Base-by-base conservation (phyloP, 2,329 filamentous ascomycete species). In the Colletotrichum sp. region DNA sequence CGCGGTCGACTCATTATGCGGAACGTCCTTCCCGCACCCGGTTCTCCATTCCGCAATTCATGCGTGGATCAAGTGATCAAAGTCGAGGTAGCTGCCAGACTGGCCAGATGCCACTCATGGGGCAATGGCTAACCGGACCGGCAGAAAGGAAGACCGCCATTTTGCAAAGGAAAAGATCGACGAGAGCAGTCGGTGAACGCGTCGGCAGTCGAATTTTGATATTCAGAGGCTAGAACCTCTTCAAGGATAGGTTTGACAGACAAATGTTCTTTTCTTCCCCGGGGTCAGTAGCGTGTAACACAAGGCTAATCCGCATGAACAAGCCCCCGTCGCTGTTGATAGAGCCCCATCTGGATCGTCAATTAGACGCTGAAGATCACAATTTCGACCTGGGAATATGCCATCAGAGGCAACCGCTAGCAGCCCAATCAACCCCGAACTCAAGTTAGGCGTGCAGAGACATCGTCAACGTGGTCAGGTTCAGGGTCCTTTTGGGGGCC, bases 311-410 rank as follows among this genome's bases (percentile, higher is more conserved):
- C 66, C 67, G 67, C 71, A 73, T 70, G 43, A 73, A 33, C 43
- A 63, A 29, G 67, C 27, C 71, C 43, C 67, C 61, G 34, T 57
- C 31, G 34, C n/a, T 18, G 58, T 29, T 55, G 67, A 55, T 47
- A 61, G 68, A 74, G 68, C 72, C 72, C 68, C 72, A 59, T 63
- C 63, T 21, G 27, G 72, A 74, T 74, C 72, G 67, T 74, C 72
- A 67, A 64, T 58, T 72, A 67, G 68, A 74, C 43, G 59, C 68
- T 24, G 72, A 67, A 67, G 72, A 74, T 74, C 72, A 31, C 69
- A 74, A 74, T 74, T 21, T 74, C 51, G 57, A 74, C 62, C 68
- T 51, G 66, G 68, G 43, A 67, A 72, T 54, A 74, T 71, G 72
- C 69, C 69, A 67, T 72, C 63, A 66, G 62, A 71, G 29, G 55